phyloP scores from a whole-genome alignment of 306 rosid genomes.

The Canavalia gladiata region DNA sequence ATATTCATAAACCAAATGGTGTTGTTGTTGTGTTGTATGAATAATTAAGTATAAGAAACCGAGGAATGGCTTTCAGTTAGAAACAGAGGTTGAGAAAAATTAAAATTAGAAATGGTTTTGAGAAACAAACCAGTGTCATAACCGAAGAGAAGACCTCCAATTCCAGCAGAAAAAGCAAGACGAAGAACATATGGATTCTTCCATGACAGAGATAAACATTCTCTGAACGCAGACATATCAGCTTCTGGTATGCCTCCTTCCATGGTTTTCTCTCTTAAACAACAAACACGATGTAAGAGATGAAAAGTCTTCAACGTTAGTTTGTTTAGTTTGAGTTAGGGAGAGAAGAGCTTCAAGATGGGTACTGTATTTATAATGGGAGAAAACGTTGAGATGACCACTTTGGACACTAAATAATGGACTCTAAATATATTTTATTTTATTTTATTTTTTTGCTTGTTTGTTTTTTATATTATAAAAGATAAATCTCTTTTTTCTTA shows the following conservation, averaged over 20 bases:
- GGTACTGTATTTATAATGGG: conserved; percentile 48
- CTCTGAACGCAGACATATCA: conserved; percentile 71
- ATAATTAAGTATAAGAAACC: not conserved
- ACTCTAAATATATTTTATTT: not conserved
- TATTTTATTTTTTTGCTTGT: not conserved
- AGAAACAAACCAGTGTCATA: conserved; percentile 62
- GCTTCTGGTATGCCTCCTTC: conserved; percentile 64
- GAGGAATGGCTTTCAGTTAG: not conserved
- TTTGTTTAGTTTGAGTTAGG: conserved; percentile 16
- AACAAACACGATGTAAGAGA: not conserved
- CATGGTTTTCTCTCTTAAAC: conserved; percentile 49
- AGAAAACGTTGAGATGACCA: conserved; percentile 23
- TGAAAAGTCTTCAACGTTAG: conserved; percentile 10
- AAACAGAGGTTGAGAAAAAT: not conserved
- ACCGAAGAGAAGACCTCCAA: conserved; percentile 77
- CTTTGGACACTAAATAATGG: conserved; percentile 36
- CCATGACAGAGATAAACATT: conserved; percentile 69
- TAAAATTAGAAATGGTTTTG: not conserved
- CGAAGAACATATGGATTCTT: conserved; percentile 77
- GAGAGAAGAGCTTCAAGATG: conserved; percentile 25
- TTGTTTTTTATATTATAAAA: not conserved
- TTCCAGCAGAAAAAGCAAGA: conserved; percentile 77
- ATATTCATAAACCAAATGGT: no score
- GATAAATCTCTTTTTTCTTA: not conserved
- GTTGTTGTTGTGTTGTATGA: not conserved